These are phyloP conservation scores for Trichoderma lentiforme DNA, from an alignment of 2,329 filamentous ascomycete species.

Conservation along the genomic window DNA sequence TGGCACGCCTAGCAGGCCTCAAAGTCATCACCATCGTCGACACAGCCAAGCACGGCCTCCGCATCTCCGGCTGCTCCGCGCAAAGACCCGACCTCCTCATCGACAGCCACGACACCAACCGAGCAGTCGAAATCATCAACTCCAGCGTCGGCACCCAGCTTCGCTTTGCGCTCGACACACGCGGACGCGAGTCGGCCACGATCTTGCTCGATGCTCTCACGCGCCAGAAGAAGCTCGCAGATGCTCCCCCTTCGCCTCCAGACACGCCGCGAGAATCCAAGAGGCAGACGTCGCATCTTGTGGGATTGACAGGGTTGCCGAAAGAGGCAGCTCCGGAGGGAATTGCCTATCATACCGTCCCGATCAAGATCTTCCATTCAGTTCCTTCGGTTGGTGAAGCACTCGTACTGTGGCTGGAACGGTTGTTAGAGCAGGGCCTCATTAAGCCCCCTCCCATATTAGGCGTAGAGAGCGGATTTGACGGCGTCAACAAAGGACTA, in stretches of 20 bases:
- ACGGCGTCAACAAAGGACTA: slow-evolving; percentile 64
- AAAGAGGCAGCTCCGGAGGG: slow-evolving; percentile 47
- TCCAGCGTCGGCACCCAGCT: slow-evolving; percentile 55
- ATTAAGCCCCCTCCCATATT: slow-evolving; percentile 64
- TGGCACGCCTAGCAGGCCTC: slow-evolving; percentile 64
- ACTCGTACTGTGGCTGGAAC: slow-evolving; percentile 64
- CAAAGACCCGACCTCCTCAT: slow-evolving; percentile 60
- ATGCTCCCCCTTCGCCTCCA: slow-evolving; percentile 35
- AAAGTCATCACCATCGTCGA: slow-evolving; percentile 66
- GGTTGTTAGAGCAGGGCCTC: slow-evolving; percentile 51
- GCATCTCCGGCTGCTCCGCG: slow-evolving; percentile 46
- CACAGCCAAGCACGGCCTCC: slow-evolving; percentile 60
- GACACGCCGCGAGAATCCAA: slow-evolving; percentile 33
- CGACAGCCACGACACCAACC: slow-evolving; percentile 58
- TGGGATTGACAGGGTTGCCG: slow-evolving; percentile 66
- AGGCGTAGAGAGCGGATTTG: slow-evolving; percentile 59
- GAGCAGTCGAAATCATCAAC: slow-evolving; percentile 64
- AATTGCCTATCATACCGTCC: slow-evolving; percentile 60
- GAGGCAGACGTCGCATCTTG: slow-evolving; percentile 50
- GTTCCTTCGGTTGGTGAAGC: slow-evolving; percentile 60
- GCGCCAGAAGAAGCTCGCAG: slow-evolving; percentile 24
- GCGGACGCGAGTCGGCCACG: slow-evolving; percentile 60
- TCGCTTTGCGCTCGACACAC: slow-evolving; percentile 67
- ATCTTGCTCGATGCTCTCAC: slow-evolving; percentile 54
- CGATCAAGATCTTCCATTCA: slow-evolving; percentile 74